Evolutionary conservation across 202 grass and related monocot genomes (phyloP).

Genomic region (Zoysia matrella): DNA sequence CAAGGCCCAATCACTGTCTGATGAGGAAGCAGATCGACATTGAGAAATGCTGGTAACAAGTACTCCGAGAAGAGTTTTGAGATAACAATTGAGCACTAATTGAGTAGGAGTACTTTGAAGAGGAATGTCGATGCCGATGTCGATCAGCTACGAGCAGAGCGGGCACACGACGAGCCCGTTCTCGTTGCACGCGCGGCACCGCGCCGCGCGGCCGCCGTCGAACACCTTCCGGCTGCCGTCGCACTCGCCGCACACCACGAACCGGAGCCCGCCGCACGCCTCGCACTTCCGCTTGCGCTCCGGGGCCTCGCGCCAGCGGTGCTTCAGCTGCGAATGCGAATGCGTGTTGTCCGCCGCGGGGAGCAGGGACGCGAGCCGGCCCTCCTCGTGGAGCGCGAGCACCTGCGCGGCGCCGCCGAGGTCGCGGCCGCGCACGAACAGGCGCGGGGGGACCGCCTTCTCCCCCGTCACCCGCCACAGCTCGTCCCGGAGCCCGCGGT

Average conservation of each 20-base stretch:
- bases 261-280: conserved; percentile 66
- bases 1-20: conserved; percentile 18
- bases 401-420: conserved; percentile 72
- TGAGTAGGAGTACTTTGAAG: neutral
- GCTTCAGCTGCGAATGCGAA: neutral
- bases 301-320: neutral
- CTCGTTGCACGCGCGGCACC: conserved; percentile 78
- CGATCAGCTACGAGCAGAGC: conserved; percentile 51
- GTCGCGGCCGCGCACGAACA: conserved; percentile 78
- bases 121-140: no score
- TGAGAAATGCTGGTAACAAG: neutral
- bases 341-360: neutral
- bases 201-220: conserved; percentile 45
- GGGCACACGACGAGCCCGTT: conserved; percentile 77
- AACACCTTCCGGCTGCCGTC: conserved; percentile 73
- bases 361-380: conserved; percentile 58
- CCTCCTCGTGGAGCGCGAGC: conserved; percentile 76
- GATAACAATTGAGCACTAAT: neutral
- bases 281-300: conserved; percentile 28
- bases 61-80: neutral
- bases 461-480: conserved; percentile 57
- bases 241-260: conserved; percentile 74
- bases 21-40: neutral
- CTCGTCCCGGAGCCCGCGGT: conserved; percentile 79
- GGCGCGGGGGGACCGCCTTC: conserved; percentile 62